Evolutionary conservation across 208 protist genomes (phyloP), one percentile per base, ranked within the genome.

Genomic region (Trypanosoma vivax): DNA sequence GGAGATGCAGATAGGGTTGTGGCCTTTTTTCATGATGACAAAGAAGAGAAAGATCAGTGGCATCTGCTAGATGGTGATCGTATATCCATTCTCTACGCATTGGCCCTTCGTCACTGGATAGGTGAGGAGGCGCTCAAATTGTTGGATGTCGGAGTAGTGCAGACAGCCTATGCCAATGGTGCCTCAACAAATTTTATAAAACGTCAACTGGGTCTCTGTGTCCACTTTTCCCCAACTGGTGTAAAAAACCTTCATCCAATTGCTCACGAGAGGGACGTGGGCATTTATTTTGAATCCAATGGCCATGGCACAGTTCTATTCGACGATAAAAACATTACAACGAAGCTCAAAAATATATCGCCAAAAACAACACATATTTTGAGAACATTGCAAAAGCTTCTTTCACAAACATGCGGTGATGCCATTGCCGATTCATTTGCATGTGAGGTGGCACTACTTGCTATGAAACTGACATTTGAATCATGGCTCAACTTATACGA

Each of bases 251-350:
- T 97, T 1, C 96, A 98, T 50, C 90, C 90, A 24, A 60, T 93
- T 24, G 93, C 95, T 7, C 64, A 85, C 41, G 43, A 73, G 0
- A 71, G 72, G 19, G 94, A 97, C 53, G 78, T 98, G 48, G 96
- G 94, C 3, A 73, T 97, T 5, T 98, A 98, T 67, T 98, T 98
- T 61, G 96, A 98, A 59, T 90, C 94, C 3, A 98, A 98, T 58
- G 96, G 96, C 2, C 96, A 98, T 58, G 96, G 96, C 11, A 97
- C 94, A 4, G 79, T 96, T 7, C 30, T 97, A 1, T 90, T 97
- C 53, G 76, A 76, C 19, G 18, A 47, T 31, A 40, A 66, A 2
- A 30, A 24, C 5, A 53, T 56, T 19, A 19, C 23, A 7, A 24
- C 29, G n/a, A 53, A 65, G 29, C 34, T 56, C 14, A 29, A 37